Evolutionary conservation across 2,329 filamentous ascomycete genomes (phyloP), one percentile per base, ranked within the genome.

Genomic region (Domatiomyces catenatus): DNA sequence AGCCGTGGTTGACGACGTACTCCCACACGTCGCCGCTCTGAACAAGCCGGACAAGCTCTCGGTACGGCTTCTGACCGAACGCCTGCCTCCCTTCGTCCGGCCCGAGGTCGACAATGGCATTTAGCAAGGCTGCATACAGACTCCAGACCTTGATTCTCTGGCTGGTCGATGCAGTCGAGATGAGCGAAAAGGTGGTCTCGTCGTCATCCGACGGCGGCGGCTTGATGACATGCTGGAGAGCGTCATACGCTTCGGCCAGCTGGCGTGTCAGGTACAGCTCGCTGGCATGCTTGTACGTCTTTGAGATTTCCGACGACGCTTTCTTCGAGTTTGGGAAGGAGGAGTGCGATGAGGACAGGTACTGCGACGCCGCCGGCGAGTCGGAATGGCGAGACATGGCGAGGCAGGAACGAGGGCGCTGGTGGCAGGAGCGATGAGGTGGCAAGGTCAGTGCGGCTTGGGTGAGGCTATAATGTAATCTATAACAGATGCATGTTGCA

Each of bases 141-240:
- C 88, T 94, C 92, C 92, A 98, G 56, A 96, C 84, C 68, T 96
- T 98, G 66, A 94, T 84, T 57, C 89, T 76, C 51, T 86, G 92
- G 28, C 82, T 84, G 58, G 84, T 80, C 43, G 85, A 89, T 49
- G 87, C 87, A 56, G 76, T 79, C 49, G 86, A 83, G 49, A 95
- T 80, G 32, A 39, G 32, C 10, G 32, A 39, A 4, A 39, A 15
- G 3, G 88, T 86, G 24, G 87, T 83, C 24, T 77, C 71, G 51
- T 70, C 36, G 60, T 12, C 61, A 58, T 39, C 66, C 61, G 26
- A 64, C 63, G 58, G 66, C 59, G 32, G 58, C 54, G 50, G 69
- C 1, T 77, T 81, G 62, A 98, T 84, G 54, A 95, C 76, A 7
- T 90, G 86, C 46, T 89, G 75, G 48, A 98, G 77, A 3, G 84